These are phyloP conservation scores for Rhipidocladum racemiflorum DNA, from an alignment of 176 grass and related monocot genomes.

Conservation along the genomic window DNA sequence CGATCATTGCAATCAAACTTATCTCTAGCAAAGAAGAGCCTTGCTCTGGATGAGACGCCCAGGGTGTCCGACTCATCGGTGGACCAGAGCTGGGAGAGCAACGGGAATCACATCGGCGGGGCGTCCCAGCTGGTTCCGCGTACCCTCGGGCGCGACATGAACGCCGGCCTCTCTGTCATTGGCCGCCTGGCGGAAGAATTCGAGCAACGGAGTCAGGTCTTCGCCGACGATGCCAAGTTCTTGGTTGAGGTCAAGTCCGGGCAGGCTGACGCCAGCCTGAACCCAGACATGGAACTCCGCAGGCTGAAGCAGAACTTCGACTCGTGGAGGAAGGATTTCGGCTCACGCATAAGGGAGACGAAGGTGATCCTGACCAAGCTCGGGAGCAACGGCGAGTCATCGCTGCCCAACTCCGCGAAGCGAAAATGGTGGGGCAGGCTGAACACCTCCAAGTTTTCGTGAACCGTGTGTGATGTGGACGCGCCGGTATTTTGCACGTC, in stretches of 20 bases:
- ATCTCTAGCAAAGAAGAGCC: slow-evolving; percentile 76
- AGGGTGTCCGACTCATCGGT: slow-evolving; percentile 71
- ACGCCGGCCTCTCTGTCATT: slow-evolving; percentile 54
- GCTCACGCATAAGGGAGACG: slow-evolving; percentile 62
- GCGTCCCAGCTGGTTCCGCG: slow-evolving; percentile 46
- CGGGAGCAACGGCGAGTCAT: slow-evolving; percentile 34
- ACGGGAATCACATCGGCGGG: slow-evolving; percentile 36
- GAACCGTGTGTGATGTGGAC: slow-evolving; percentile 33
- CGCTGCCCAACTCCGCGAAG: slow-evolving; percentile 57
- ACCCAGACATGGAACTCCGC: slow-evolving; percentile 81
- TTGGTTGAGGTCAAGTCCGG: slow-evolving; percentile 93
- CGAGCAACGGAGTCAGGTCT: slow-evolving; percentile 78
- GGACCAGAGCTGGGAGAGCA: slow-evolving; percentile 78
- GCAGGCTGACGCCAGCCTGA: slow-evolving; percentile 64
- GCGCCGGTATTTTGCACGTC: slow-evolving; percentile 29
- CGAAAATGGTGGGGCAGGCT: slow-evolving; percentile 84
- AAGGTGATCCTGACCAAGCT: slow-evolving; percentile 88
- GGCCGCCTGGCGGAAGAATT: slow-evolving; percentile 63
- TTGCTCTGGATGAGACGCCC: slow-evolving; percentile 70
- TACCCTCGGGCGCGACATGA: slow-evolving; percentile 52
- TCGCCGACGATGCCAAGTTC: slow-evolving; percentile 76
- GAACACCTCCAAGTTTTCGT: slow-evolving; percentile 70
- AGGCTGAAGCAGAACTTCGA: slow-evolving; percentile 82
- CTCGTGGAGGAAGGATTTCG: slow-evolving; percentile 83
- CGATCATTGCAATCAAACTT: slow-evolving; percentile 80